Evolutionary conservation across 768 basidiomycete genomes (phyloP), one percentile per base, ranked within the genome.

Genomic region (Hirschioporus abietinus): DNA sequence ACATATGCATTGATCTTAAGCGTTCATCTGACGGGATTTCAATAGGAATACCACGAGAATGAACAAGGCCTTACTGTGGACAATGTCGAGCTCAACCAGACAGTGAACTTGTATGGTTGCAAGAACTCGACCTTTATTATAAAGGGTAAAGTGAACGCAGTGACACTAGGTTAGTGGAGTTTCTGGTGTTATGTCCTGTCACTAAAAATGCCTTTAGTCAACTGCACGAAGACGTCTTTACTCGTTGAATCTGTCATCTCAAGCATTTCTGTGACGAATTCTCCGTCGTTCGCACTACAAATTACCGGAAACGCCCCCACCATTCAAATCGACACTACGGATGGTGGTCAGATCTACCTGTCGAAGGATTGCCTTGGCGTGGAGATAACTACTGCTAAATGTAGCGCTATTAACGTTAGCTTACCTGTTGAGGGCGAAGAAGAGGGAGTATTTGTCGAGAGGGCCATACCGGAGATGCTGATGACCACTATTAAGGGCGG

Each of bases 241-340:
- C 86, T 98, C 35, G 85, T 99, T 25, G 92, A 96, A 42, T 94
- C 92, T 1, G 93, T 95, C 60, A 93, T 99, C n/a, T 93, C 97
- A 18, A 87, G 90, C 0, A 83, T 99, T 64, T 89, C 90, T 1
- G 81, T 99, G 52, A 98, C 95, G 58, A 89, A 87, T 69, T 97
- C 95, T 0, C 95, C 95, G 0, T 97, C 95, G 1, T 99, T 99
- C 80, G 86, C 88, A 18, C 78, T 99, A 58, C 96, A 99, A 77
- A 88, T 99, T 70, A 92, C 90, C 1, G 96, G 96, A 27, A 79
- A 82, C 1, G 92, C 91, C 35, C 96, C 97, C 1, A 99, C 95
- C 70, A 87, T 99, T 67, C 93, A 96, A 72, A 78, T 99, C 23
- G 97, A 99, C 77, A 89, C 91, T 18, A 96, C 95, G 17, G 97